Evolutionary conservation across 2,329 filamentous ascomycete genomes (phyloP).

Genomic region (Colletotrichum lindemuthianum): DNA sequence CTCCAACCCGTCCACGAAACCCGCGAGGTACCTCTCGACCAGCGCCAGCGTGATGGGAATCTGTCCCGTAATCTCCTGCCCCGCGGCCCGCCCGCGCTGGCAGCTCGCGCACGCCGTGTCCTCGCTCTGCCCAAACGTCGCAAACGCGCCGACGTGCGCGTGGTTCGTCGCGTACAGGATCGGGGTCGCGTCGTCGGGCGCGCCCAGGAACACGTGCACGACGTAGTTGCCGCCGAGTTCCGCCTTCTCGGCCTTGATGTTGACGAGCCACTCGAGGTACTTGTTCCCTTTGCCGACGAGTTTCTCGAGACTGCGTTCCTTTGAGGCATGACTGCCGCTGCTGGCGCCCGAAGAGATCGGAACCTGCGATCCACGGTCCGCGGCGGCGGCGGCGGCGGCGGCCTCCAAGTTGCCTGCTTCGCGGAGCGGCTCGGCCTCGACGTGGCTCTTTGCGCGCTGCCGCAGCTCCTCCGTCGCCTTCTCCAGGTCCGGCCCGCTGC

Average conservation of each 20-base stretch:
- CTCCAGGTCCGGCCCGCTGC: conserved; percentile 9
- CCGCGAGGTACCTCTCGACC: conserved; percentile 40
- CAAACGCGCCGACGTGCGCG: conserved; percentile 58
- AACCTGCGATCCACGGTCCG: neutral
- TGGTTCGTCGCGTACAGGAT: conserved; percentile 52
- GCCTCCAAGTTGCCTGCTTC: neutral
- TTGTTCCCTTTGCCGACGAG: conserved; percentile 39
- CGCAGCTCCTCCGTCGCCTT: conserved; percentile 15
- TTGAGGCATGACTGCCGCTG: conserved; percentile 1
- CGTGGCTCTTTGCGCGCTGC: conserved; percentile 18
- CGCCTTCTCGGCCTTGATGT: conserved; percentile 62
- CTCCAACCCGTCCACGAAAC: conserved; percentile 37
- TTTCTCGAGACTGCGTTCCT: conserved; percentile 17
- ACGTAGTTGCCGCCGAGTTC: conserved; percentile 61
- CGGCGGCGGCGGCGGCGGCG: neutral
- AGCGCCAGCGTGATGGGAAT: conserved; percentile 44
- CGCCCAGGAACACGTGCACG: conserved; percentile 65
- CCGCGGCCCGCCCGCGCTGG: conserved; percentile 34
- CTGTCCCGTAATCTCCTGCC: conserved; percentile 39
- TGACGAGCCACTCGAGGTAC: conserved; percentile 63
- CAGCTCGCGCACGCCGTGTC: conserved; percentile 41
- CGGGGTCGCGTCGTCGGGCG: conserved; percentile 50
- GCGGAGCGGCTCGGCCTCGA: conserved; percentile 4
- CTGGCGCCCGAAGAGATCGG: neutral
- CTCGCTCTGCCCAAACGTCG: conserved; percentile 50